Percentiles rank a stretch among this genome's conserved stretches.
phyloP scores from a whole-genome alignment of 805 yeast species.

The Barnettozyma wickerhamii region DNA sequence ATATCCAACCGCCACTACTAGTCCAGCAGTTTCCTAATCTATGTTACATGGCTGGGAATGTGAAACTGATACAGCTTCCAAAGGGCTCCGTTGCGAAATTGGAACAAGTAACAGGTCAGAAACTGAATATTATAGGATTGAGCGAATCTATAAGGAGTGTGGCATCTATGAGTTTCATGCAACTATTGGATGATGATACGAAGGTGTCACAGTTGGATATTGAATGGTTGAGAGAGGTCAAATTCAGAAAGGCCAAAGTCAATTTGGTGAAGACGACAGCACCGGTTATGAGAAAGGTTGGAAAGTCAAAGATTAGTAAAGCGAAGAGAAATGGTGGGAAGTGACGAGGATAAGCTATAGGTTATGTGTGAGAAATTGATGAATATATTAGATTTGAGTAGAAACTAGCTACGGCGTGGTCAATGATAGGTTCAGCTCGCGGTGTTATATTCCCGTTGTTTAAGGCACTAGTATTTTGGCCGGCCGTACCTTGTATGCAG shows the following conservation, averaged over 20 bases:
- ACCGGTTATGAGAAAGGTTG: slow-evolving; percentile 33
- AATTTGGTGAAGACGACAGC: slow-evolving; percentile 43
- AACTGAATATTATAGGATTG: slow-evolving; percentile 31
- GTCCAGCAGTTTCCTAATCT: slow-evolving; percentile 57
- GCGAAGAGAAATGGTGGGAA: neutral
- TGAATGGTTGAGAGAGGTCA: slow-evolving; percentile 41
- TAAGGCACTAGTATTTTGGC: too few relatives aligned
- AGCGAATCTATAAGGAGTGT: slow-evolving; percentile 18
- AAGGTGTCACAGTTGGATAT: slow-evolving; percentile 34
- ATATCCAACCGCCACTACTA: slow-evolving; percentile 45
- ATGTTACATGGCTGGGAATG: slow-evolving; percentile 40
- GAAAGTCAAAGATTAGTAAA: slow-evolving; percentile 15
- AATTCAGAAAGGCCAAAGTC: slow-evolving; percentile 34
- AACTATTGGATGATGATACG: slow-evolving; percentile 13
- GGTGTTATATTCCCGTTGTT: too few relatives aligned
- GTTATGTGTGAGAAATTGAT: too few relatives aligned
- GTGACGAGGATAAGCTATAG: neutral
- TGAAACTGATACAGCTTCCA: slow-evolving; percentile 60
- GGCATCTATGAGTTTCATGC: slow-evolving; percentile 24
- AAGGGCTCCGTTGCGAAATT: slow-evolving; percentile 30
- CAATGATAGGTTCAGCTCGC: too few relatives aligned
- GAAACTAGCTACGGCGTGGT: too few relatives aligned
- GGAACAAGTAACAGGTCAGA: slow-evolving; percentile 28
- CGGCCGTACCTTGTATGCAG: too few relatives aligned
- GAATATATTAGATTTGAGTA: too few relatives aligned